Evolutionary conservation across 2,329 filamentous ascomycete genomes (phyloP).

Genomic region (Verticillium zaregamsianum): DNA sequence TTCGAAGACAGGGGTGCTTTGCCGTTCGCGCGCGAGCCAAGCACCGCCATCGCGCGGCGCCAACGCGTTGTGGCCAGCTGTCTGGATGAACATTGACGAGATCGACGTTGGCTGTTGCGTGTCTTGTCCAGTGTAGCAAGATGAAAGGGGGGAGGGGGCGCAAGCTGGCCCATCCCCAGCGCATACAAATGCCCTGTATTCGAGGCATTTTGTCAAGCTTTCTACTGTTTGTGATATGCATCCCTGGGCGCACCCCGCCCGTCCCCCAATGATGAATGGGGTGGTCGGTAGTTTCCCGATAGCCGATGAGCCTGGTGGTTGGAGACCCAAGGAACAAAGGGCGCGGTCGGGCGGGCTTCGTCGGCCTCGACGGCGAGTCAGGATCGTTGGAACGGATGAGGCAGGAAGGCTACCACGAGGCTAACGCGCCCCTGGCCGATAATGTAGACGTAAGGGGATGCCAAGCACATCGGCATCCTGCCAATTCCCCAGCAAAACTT

Average conservation of each 20-base stretch:
- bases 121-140: neutral
- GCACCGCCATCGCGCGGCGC: neutral
- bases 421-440: neutral
- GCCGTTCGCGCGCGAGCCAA: neutral
- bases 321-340: neutral
- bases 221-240: neutral
- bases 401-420: neutral
- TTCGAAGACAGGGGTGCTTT: neutral
- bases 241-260: neutral
- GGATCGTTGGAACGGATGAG: neutral
- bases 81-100: neutral
- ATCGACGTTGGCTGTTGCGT: neutral
- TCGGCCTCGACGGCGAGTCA: neutral
- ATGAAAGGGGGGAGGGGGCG: neutral
- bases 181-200: neutral
- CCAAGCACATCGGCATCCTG: conserved; percentile 1
- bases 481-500: neutral
- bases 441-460: neutral
- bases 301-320: neutral
- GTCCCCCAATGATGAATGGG: neutral
- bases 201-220: neutral
- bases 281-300: conserved; percentile 3
- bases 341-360: neutral
- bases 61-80: neutral
- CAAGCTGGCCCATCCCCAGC: neutral